These are phyloP conservation scores for Paraglomus brasilianum DNA, from an alignment of 192 early-diverging fungal genomes.

Conservation along the genomic window DNA sequence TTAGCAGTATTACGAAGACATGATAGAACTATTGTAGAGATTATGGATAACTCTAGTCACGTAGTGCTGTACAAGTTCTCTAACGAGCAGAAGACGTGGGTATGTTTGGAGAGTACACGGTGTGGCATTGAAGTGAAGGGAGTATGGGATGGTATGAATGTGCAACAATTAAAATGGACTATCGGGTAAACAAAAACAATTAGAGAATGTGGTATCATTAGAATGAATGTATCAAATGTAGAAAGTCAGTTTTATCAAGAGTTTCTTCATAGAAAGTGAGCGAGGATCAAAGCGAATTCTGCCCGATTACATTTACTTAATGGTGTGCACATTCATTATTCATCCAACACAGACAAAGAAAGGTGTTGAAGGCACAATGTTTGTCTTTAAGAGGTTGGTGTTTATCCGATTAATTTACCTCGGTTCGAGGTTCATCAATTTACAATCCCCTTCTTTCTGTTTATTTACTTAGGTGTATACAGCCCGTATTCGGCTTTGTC, in stretches of 20 bases:
- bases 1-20: constrained; percentile 80
- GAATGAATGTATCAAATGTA: neutral
- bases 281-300: neutral
- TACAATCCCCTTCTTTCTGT: too few species aligned
- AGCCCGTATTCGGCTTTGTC: constrained; percentile 74
- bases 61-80: constrained; percentile 92
- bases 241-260: too few species aligned
- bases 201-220: neutral
- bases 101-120: constrained; percentile 42
- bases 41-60: constrained; percentile 82
- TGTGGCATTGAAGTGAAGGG: too few species aligned
- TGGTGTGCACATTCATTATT: neutral
- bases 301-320: neutral
- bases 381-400: constrained; percentile 73
- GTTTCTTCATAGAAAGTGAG: neutral
- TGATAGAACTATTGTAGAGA: constrained; percentile 72
- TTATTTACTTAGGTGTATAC: constrained; percentile 39
- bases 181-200: neutral
- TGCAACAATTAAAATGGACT: neutral
- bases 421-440: too few species aligned
- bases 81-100: constrained; percentile 68
- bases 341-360: constrained; percentile 69
- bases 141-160: neutral
- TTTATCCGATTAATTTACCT: neutral
- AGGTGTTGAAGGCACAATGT: constrained; percentile 89